Percentiles rank a stretch among this genome's conserved stretches.
phyloP scores from a whole-genome alignment of 805 yeast species.

The Candida sphagnicola region DNA sequence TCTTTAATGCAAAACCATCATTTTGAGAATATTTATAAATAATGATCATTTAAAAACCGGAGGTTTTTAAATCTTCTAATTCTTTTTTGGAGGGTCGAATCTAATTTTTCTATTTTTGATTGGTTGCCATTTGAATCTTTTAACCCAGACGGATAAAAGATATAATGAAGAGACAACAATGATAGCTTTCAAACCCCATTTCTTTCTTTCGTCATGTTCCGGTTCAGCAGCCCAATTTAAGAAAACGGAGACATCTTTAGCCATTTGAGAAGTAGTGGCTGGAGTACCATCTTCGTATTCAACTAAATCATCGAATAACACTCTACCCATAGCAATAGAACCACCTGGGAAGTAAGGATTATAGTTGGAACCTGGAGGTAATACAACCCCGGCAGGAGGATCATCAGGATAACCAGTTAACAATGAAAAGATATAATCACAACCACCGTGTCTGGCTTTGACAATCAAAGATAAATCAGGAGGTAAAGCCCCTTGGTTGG shows the following conservation, averaged over 20 bases:
- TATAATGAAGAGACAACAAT: conserved; percentile 74
- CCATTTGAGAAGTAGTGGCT: conserved; percentile 98
- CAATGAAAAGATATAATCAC: conserved; percentile 90
- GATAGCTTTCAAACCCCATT: conserved; percentile 90
- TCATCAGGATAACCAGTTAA: conserved; percentile 99
- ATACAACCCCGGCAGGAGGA: conserved; percentile 92
- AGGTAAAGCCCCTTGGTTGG: conserved; percentile 98
- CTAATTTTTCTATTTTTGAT: conserved; percentile 92
- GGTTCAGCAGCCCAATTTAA: conserved; percentile 99
- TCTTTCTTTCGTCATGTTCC: conserved; percentile 97
- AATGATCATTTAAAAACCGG: not conserved
- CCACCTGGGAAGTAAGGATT: conserved; percentile 99
- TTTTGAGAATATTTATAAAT: conserved; percentile 1
- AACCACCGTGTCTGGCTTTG: conserved; percentile 98
- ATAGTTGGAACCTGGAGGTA: conserved; percentile 94
- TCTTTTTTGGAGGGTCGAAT: conserved; percentile 85
- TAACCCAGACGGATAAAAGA: conserved; percentile 83
- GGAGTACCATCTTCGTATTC: conserved; percentile 99
- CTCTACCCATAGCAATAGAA: conserved; percentile 98
- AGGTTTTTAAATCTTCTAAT: conserved; percentile 4
- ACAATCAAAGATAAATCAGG: conserved; percentile 96
- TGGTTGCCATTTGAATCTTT: conserved; percentile 97
- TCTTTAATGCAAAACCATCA: conserved; percentile 1
- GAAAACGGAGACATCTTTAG: conserved; percentile 94
- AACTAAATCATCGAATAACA: conserved; percentile 92